Evolutionary conservation across 2,329 filamentous ascomycete genomes (phyloP), one percentile per base, ranked within the genome.

Genomic region (Pseudocercospora vitis): DNA sequence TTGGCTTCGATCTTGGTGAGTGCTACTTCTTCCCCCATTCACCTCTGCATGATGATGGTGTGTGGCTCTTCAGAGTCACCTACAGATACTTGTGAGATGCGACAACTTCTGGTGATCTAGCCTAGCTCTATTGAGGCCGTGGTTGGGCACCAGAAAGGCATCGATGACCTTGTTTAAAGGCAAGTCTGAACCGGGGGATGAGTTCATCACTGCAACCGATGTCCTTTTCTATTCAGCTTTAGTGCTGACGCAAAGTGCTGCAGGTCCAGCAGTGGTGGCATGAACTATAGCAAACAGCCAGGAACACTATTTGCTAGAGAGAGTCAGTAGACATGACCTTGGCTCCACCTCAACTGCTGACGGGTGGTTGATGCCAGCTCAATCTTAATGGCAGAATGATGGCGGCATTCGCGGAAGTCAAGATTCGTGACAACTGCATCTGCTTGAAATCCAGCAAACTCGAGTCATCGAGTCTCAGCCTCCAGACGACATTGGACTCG

Each of bases 11-110:
- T 12, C 26, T 45, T 14, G 42, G 42, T 45, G 29, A 28, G 42
- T 45, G 8, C 21, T 28, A 28, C 29, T 19, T 24, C 29, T 8
- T 42, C 19, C 37, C 6, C 37, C 37, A 42, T n/a, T n/a, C 37
- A 19, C 14, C 12, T 23, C 39, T 45, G 14, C 12, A 55, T 65
- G 58, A 65, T 65, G 63, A 65, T 56, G 60, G 54, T 53, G 61
- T 48, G 56, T 47, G 55, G 48, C 48, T 57, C 35, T 24, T 52
- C 50, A 50, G 49, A 55, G 51, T 39, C 42, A 48, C 45, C 60
- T 56, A 60, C 65, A 66, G 65, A 67, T 67, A 67, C 65, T 67
- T 61, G 57, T 40, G 65, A 67, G 63, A 57, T 56, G 57, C 32
- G 14, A 42, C 32, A 29, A 46, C 18, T 39, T 55, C 32, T 28